phyloP scores from a whole-genome alignment of 2,329 filamentous ascomycete genomes.

The Cercospora zeina region DNA sequence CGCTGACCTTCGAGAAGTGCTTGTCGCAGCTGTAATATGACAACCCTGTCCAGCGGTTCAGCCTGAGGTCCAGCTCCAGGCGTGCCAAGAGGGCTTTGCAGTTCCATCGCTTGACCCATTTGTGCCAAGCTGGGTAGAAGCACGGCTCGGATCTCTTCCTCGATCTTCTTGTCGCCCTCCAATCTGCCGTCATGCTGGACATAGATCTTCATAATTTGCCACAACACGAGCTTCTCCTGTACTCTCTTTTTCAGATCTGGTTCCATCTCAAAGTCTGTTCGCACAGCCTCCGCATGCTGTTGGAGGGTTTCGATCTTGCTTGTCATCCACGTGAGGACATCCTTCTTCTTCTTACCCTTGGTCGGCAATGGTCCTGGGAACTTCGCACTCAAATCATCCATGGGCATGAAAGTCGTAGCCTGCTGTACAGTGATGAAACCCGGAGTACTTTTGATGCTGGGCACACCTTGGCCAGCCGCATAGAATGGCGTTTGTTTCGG shows the following conservation, averaged over 20 bases:
- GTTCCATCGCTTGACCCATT: slow-evolving; percentile 40
- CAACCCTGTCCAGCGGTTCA: slow-evolving; percentile 68
- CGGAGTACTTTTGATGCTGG: slow-evolving; percentile 77
- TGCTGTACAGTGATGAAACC: slow-evolving; percentile 79
- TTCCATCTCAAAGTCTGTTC: slow-evolving; percentile 54
- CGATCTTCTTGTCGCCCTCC: slow-evolving; percentile 69
- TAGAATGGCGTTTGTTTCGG: slow-evolving; percentile 88
- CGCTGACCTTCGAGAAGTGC: slow-evolving; percentile 77
- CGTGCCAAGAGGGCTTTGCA: slow-evolving; percentile 35
- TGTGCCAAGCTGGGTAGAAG: slow-evolving; percentile 62
- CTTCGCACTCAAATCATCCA: slow-evolving; percentile 70
- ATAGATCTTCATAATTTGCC: slow-evolving; percentile 79
- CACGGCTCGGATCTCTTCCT: slow-evolving; percentile 72
- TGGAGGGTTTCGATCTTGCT: slow-evolving; percentile 74
- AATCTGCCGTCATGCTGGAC: slow-evolving; percentile 83
- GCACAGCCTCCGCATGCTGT: slow-evolving; percentile 47
- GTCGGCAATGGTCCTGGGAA: slow-evolving; percentile 88
- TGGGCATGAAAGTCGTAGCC: slow-evolving; percentile 70
- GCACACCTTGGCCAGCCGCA: slow-evolving; percentile 67
- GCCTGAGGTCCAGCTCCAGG: slow-evolving; percentile 41
- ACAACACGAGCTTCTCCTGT: slow-evolving; percentile 78
- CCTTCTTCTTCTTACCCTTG: slow-evolving; percentile 97
- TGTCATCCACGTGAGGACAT: slow-evolving; percentile 76
- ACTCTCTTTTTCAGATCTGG: slow-evolving; percentile 67
- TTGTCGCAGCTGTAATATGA: slow-evolving; percentile 70